phyloP scores from a whole-genome alignment of 2,329 filamentous ascomycete genomes.

The Chrysosporium keratinophilum region DNA sequence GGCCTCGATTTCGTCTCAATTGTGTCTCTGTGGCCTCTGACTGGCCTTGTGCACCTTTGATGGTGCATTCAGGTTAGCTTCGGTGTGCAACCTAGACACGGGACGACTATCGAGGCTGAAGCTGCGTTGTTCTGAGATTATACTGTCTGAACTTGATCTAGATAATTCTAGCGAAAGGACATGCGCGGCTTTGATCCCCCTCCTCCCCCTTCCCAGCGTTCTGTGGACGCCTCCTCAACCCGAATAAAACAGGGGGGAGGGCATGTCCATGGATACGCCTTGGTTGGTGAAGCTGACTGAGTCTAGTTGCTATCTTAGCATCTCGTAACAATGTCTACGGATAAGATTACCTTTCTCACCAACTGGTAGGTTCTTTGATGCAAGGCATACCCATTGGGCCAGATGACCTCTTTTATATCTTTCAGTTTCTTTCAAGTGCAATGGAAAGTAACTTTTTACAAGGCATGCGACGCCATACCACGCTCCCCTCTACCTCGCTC shows the following conservation, averaged over 20 bases:
- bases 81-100: neutral
- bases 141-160: slow-evolving; percentile 77
- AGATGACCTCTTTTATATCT: slow-evolving; percentile 3
- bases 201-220: slow-evolving; percentile 26
- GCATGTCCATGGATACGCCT: slow-evolving; percentile 1
- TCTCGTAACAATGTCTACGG: slow-evolving; percentile 56
- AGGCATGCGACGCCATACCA: slow-evolving; percentile 78
- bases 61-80: neutral
- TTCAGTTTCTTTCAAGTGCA: neutral
- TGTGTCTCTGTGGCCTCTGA: slow-evolving; percentile 11
- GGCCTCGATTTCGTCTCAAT: slow-evolving; percentile 1
- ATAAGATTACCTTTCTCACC: slow-evolving; percentile 76
- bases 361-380: slow-evolving; percentile 55
- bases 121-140: slow-evolving; percentile 54
- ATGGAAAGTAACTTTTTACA: slow-evolving; percentile 22
- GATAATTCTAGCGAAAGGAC: slow-evolving; percentile 82
- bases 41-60: neutral
- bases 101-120: slow-evolving; percentile 25
- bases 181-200: slow-evolving; percentile 55
- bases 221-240: slow-evolving; percentile 1
- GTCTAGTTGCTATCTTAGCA: slow-evolving; percentile 21
- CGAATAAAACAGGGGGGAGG: neutral
- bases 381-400: slow-evolving; percentile 5
- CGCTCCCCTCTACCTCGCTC: slow-evolving; percentile 64
- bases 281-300: slow-evolving; percentile 25